Evolutionary conservation across 2,329 filamentous ascomycete species (phyloP), one percentile per base, ranked within the genome.

Genomic region (Scedosporium dehoogii): DNA sequence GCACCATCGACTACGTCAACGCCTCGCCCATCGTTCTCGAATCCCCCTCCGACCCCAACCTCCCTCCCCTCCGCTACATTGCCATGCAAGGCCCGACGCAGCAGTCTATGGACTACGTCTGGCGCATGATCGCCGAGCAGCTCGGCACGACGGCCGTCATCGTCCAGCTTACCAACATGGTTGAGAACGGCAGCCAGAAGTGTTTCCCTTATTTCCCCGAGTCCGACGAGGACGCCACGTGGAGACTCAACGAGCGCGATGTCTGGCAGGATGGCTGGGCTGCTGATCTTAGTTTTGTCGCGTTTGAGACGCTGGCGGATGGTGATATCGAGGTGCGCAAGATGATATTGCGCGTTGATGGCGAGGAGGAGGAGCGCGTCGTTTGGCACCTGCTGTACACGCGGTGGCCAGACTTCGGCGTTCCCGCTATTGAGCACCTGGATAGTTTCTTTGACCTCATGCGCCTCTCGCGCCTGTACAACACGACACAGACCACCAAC

Each of bases 91-190:
- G 94, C 0, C 94, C 94, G 5, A 96, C 92, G 70, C 74, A 81
- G 64, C 83, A 85, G 27, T 90, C 89, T 16, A 81, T 88, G 62
- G 85, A 87, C 67, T 91, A 96, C 70, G 90, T 96, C 67, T 99
- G 93, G 90, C 90, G 94, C 70, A 99, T 99, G 94, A 80, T 97
- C 42, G 90, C 90, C 72, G 87, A 96, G 69, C 91, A 96, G 73
- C 74, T 82, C 60, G 70, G 77, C 27, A 85, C 87, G 56, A 85
- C 88, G 2, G 91, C 86, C 1, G 91, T 97, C 63, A 88, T 97
- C 61, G 87, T 97, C 63, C 97, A 97, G 90, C 84, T 99, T 65
- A 99, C 93, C 2, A 91, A 92, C 71, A 93, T 91, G 27, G 82
- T 90, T 70, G 93, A 97, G 74, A 81, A 83, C 38, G 82, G 84